Evolutionary conservation across 75 land plant genomes (phyloP), one percentile per base, ranked within the genome.

Genomic region (Picea sitchensis): DNA sequence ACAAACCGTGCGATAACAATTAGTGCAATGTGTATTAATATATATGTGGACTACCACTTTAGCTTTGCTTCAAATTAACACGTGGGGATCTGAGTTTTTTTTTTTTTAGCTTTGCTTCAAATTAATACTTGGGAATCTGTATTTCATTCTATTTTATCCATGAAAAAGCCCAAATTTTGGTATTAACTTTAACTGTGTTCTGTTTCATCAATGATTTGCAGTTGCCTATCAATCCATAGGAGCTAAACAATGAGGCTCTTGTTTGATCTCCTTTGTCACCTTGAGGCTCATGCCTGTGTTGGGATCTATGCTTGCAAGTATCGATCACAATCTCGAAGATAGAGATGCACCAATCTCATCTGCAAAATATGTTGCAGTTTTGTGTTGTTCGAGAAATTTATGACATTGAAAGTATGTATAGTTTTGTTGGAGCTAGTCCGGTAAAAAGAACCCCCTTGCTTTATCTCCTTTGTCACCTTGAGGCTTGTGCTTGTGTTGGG

Each of bases 381-480:
- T 97, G 98, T 98, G 94, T n/a, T n/a, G 91, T 65, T 84, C 95
- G 21, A 92, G 98, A 97, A 78, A 92, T 97, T 32, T 97, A 88
- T 84, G 95, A 95, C 80, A 87, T 30, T 30, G 93, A 95, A 51
- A 90, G 89, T 13, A 90, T 97, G 65, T 65, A 85, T 59, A 78
- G 72, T 18, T 74, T 92, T 74, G 95, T 93, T 79, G 83, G 83
- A 59, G 99, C 92, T 71, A 94, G 95, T 95, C 59, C 87, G 65
- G 71, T 20, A 23, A 41, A 41, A 20, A 31, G 14, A 18, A 17
- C 2, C 21, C 47, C 5, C 31, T 54, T n/a, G n/a, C n/a, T 23
- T 97, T 94, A 38, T 38, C 3, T 38, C 3, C 3, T 0, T 38
- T 38, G 4, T 38, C 41, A 38, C 41, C 4, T 38, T 3, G 41